Evolutionary conservation across 495 filamentous ascomycete species (phyloP), one percentile per base, ranked within the genome.

Genomic region (Xylaria grammica): DNA sequence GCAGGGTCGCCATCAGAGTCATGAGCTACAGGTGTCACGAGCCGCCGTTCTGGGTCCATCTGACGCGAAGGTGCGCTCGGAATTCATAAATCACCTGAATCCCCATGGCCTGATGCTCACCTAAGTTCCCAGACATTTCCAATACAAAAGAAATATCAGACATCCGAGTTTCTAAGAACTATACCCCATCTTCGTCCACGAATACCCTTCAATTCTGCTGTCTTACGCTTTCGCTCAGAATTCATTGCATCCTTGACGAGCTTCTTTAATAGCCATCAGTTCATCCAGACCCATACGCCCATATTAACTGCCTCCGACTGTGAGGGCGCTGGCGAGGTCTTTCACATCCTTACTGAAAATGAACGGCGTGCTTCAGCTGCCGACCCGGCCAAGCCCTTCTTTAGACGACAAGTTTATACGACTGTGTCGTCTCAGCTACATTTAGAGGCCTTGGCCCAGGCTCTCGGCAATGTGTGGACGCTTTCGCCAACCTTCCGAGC

Each of bases 261-360:
- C 30, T 93, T 90, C 75, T 97, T 97, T 66, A 73, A 79, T 27
- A 75, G 80, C 29, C 84, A 84, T 27, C 79, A 86, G 30, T 99
- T 94, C 72, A 82, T 91, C 19, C 95, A 98, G 76, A 90, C 90
- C 19, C 94, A 98, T 69, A 89, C 95, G 22, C 95, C 95, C 6
- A 88, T 97, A 63, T 90, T 99, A 69, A 98, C 96, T 7, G 96
- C 95, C 4, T 99, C 96, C 0, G 95, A 99, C 67, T 98, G 96
- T 72, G 95, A 99, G 76, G 96, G 95, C 6, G 96, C 94, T 4
- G 94, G 95, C 2, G 94, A 97, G 73, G 94, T 95, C n/a, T 99
- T 99, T 68, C 88, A 86, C 4, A 76, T 98, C 34, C 73, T 84
- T 10, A 69, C 81, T 1, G 74, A 70, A 38, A 62, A 71, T 26